Base-by-base conservation (phyloP, 371 early-diverging fungal genomes). In the Conidiobolus incongruus region DNA sequence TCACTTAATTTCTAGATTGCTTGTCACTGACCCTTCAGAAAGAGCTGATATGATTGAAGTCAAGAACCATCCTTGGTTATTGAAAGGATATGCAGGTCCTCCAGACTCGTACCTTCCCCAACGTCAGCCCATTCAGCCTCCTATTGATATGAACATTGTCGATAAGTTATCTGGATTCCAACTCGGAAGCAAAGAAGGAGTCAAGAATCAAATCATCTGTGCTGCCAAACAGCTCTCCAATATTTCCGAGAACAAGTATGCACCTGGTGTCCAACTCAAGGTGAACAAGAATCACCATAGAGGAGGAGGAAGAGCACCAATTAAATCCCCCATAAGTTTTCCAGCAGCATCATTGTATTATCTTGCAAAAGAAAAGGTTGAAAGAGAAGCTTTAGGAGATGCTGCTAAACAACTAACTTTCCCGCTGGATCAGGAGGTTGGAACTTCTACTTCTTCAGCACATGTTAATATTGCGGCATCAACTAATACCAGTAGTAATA, bases 161-260 rank as follows among this genome's bases (percentile, higher is more conserved):
- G 64, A 66, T 11, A 72, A 75, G 13, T 86, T 91, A 82, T 63
- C 72, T 1, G 91, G 85, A 0, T 91, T 88, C 55, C 84, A 84
- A n/a, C 83, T 87, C 64, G 88, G 88, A 21, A 59, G 72, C 0
- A 72, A 72, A 37, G 70, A 72, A 28, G 72, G 75, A 36, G 77
- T 80, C 49, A 62, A 66, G 42, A 46, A 59, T 17, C 67, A 35
- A 54, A 44, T 28, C 49, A 48, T 8, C 49, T 38, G 23, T 52
- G 42, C 1, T 47, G 39, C 50, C 51, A 44, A 46, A 51, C 51
- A 35, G 47, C 52, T 47, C 52, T 7, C 39, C 39, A 48, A 39
- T 12, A 23, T 39, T 39, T 21, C 17, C 39, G 7, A 24, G 12
- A 24, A 12, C 12, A 13, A 30, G n/a, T n/a, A n/a, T n/a, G n/a